Evolutionary conservation across 139 green algal genomes (phyloP).

Genomic region (Picochlorum sp.): DNA sequence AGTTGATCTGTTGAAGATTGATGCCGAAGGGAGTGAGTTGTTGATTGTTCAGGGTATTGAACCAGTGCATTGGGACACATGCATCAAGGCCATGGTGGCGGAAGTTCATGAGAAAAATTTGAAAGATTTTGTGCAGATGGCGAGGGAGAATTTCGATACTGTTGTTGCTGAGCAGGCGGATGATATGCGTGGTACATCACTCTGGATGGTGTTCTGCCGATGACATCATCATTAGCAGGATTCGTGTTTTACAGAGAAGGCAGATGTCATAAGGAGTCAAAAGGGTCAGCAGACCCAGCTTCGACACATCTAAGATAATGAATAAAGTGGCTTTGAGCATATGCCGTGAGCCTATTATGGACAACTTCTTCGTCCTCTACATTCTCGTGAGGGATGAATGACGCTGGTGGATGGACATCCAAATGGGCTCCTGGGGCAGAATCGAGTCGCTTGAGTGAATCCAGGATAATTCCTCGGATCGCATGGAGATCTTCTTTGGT

Average conservation of each 20-base stretch:
- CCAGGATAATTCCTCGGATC: constrained; percentile 40
- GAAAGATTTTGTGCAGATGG: not conserved
- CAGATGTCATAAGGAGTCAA: not conserved
- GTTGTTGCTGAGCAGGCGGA: constrained; percentile 11
- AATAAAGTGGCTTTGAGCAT: constrained; percentile 26
- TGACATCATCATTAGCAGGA: not conserved
- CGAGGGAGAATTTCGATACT: constrained; percentile 15
- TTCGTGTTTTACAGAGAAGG: not conserved
- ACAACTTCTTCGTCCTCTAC: constrained; percentile 13
- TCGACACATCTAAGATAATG: constrained; percentile 29
- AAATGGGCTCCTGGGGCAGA: constrained; percentile 47
- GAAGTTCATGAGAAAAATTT: constrained; percentile 31
- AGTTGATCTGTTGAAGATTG: constrained; percentile 47
- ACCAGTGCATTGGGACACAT: constrained; percentile 33
- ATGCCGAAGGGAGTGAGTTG: constrained; percentile 48
- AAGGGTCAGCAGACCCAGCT: constrained; percentile 1
- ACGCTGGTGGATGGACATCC: constrained; percentile 34
- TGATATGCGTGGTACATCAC: constrained; percentile 9
- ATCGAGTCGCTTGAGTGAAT: constrained; percentile 53
- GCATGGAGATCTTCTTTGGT: constrained; percentile 60
- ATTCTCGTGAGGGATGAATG: constrained; percentile 23
- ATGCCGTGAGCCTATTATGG: constrained; percentile 20
- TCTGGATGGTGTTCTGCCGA: constrained; percentile 15
- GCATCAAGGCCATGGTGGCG: constrained; percentile 22
- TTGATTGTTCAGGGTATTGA: constrained; percentile 34